Evolutionary conservation across 495 filamentous ascomycete genomes (phyloP).

Genomic region (Neurospora sp.): DNA sequence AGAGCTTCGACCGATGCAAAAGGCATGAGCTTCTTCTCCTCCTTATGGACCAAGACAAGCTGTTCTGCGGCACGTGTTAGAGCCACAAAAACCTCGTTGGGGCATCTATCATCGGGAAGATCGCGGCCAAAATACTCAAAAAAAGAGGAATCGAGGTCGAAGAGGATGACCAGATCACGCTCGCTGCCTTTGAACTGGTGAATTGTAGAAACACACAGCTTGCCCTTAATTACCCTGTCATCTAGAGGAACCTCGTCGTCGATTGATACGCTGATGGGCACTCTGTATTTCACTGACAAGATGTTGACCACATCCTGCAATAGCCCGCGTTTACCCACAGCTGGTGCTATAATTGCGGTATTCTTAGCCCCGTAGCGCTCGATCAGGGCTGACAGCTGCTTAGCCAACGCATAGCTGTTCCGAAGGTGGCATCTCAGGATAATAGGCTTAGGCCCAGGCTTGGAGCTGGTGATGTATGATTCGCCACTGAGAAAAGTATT

Average conservation of each 20-base stretch:
- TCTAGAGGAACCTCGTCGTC: slow-evolving; percentile 2
- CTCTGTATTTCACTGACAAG: neutral
- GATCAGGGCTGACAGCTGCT: neutral
- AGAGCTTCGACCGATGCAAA: slow-evolving; percentile 1
- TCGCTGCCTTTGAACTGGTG: slow-evolving; percentile 11
- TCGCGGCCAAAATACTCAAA: neutral
- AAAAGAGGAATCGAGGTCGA: slow-evolving; percentile 1
- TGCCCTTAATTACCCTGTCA: slow-evolving; percentile 3
- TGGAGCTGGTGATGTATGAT: slow-evolving; percentile 4
- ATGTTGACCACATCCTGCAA: neutral
- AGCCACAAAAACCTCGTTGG: slow-evolving; percentile 3
- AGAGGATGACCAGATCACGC: slow-evolving; percentile 6
- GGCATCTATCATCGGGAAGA: slow-evolving; percentile 1
- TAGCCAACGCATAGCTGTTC: slow-evolving; percentile 1
- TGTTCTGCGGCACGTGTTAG: slow-evolving; percentile 1
- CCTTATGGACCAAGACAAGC: slow-evolving; percentile 1
- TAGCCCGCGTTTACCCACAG: neutral
- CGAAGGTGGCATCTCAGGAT: neutral
- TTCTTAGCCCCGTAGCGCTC: slow-evolving; percentile 1
- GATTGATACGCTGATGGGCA: slow-evolving; percentile 1
- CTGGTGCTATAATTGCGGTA: slow-evolving; percentile 1
- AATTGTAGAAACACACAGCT: slow-evolving; percentile 8
- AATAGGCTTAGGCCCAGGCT: slow-evolving; percentile 3
- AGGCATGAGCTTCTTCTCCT: slow-evolving; percentile 1
- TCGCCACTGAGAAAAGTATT: slow-evolving; percentile 2